Evolutionary conservation across 768 basidiomycete species (phyloP).

Genomic region (Boletus bicolor): DNA sequence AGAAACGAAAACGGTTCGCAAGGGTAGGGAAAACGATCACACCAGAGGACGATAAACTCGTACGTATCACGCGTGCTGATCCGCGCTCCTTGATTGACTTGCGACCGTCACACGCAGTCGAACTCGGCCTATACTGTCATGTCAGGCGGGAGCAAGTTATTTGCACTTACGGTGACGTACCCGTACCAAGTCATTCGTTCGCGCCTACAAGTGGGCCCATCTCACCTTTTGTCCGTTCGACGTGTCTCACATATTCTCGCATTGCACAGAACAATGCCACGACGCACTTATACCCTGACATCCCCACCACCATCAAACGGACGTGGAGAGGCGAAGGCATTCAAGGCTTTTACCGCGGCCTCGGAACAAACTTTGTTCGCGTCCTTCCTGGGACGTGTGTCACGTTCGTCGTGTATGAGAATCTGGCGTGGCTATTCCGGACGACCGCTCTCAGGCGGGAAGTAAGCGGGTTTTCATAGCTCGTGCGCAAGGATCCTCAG

Average conservation of each 20-base stretch:
- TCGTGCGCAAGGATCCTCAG: neutral
- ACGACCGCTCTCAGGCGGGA: conserved; percentile 54
- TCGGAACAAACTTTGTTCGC: conserved; percentile 90
- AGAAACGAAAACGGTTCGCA: conserved; percentile 62
- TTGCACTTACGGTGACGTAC: conserved; percentile 82
- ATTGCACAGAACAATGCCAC: conserved; percentile 60
- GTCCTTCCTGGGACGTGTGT: conserved; percentile 97
- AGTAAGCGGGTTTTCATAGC: conserved; percentile 1
- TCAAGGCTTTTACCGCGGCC: conserved; percentile 89
- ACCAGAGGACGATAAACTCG: conserved; percentile 79
- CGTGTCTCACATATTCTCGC: neutral
- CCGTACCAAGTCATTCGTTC: conserved; percentile 98
- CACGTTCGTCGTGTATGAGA: conserved; percentile 97
- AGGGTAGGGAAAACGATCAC: conserved; percentile 63
- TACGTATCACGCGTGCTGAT: conserved; percentile 37
- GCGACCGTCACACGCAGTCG: conserved; percentile 47
- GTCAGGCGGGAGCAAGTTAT: conserved; percentile 87
- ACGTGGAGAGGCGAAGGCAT: conserved; percentile 82
- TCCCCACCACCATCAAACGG: conserved; percentile 72
- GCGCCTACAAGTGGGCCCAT: conserved; percentile 71
- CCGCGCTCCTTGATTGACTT: neutral
- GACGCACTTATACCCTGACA: conserved; percentile 71
- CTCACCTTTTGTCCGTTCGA: neutral
- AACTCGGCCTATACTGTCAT: conserved; percentile 90
- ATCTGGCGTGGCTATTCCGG: conserved; percentile 78